phyloP scores from a whole-genome alignment of 2,329 filamentous ascomycete species.

The Talaromyces funiculosus region DNA sequence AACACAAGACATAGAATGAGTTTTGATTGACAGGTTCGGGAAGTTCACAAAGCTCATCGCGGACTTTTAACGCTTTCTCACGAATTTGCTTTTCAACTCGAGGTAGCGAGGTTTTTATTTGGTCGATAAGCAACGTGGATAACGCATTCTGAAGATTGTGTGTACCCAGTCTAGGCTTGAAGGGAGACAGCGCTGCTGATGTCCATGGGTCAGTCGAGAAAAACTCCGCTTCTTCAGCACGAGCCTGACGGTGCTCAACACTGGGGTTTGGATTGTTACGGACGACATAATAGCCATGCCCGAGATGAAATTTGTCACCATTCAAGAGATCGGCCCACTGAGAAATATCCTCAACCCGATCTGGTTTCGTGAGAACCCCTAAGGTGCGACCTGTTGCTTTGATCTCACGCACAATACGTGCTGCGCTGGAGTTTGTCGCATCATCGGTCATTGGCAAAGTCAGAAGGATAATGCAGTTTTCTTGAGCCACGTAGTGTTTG shows the following conservation, averaged over 20 bases:
- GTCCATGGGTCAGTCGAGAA: constrained; percentile 48
- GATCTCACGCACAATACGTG: constrained; percentile 56
- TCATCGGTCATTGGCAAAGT: constrained; percentile 74
- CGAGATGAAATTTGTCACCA: constrained; percentile 57
- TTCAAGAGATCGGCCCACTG: constrained; percentile 62
- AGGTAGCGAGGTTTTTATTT: constrained; percentile 39
- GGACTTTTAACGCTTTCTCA: constrained; percentile 47
- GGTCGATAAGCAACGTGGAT: constrained; percentile 44
- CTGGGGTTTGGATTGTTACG: constrained; percentile 48
- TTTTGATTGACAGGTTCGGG: constrained; percentile 62
- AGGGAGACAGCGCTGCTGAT: constrained; percentile 29
- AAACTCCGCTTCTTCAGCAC: constrained; percentile 46
- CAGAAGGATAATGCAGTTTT: constrained; percentile 69
- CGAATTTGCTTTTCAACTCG: constrained; percentile 38
- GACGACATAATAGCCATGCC: constrained; percentile 74
- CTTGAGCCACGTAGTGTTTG: constrained; percentile 61
- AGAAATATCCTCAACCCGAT: constrained; percentile 55
- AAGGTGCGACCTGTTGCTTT: constrained; percentile 57
- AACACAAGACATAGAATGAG: constrained; percentile 59
- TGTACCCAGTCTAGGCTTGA: constrained; percentile 49
- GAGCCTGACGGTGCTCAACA: constrained; percentile 44
- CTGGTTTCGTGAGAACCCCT: constrained; percentile 81
- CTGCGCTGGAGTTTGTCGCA: constrained; percentile 66
- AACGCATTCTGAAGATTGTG: constrained; percentile 44
- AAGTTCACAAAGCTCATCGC: constrained; percentile 51